Evolutionary conservation across 2,329 filamentous ascomycete species (phyloP).

Genomic region (Fusarium tuaranense): DNA sequence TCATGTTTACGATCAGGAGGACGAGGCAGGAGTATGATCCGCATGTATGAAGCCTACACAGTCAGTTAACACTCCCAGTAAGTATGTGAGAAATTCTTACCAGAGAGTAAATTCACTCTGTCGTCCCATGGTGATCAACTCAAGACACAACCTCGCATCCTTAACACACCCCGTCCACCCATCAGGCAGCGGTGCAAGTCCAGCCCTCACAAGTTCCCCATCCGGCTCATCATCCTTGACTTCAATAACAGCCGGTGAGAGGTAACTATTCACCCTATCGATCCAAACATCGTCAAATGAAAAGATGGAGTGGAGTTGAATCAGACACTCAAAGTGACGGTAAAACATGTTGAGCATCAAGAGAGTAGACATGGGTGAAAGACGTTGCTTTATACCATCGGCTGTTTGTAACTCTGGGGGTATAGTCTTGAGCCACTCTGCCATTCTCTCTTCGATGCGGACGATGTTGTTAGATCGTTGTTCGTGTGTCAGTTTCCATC

Average conservation of each 20-base stretch:
- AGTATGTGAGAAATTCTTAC: neutral
- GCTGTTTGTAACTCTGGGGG: conserved; percentile 6
- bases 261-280: conserved; percentile 21
- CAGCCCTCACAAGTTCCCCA: conserved; percentile 13
- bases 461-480: neutral
- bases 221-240: conserved; percentile 19
- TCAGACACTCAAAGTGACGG: conserved; percentile 30
- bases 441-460: conserved; percentile 17
- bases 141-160: conserved; percentile 22
- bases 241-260: conserved; percentile 30
- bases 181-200: conserved; percentile 26
- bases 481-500: conserved; percentile 1
- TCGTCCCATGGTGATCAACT: conserved; percentile 1
- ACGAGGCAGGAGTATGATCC: conserved; percentile 27
- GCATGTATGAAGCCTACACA: conserved; percentile 31
- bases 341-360: conserved; percentile 28
- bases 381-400: neutral
- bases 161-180: conserved; percentile 35
- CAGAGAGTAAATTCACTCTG: conserved; percentile 33
- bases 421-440: conserved; percentile 29
- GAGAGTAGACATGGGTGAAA: neutral
- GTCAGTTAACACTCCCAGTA: accelerated
- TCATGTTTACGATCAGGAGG: conserved; percentile 36
- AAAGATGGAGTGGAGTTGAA: conserved; percentile 33
- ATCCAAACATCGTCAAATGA: conserved; percentile 36